Evolutionary conservation across 352 stramenopile species (phyloP).

Genomic region (Elongisporangium anandrum): DNA sequence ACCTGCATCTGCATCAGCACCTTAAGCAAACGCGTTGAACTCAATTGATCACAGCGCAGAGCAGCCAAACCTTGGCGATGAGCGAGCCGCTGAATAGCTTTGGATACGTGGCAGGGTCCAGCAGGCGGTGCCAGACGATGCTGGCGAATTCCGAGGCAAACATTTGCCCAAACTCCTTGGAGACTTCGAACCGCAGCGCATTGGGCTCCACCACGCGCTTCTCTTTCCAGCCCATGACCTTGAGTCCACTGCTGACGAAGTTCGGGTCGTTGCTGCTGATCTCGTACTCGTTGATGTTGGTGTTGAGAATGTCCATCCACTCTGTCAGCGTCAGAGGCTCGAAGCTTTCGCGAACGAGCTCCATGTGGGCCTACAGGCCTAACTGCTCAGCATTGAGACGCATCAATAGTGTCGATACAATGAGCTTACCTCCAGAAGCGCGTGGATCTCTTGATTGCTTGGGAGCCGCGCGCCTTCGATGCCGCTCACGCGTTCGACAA

Average conservation of each 20-base stretch:
- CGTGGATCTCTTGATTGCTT: background rate
- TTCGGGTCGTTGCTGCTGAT: conserved; percentile 12
- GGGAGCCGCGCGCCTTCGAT: background rate
- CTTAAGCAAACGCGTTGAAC: too few species aligned
- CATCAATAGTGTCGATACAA: background rate
- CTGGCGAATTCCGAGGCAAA: conserved; percentile 15
- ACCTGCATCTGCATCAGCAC: conserved; percentile 22
- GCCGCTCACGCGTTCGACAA: background rate
- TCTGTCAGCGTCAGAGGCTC: conserved; percentile 17
- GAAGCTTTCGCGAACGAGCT: conserved; percentile 38
- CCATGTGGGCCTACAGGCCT: conserved; percentile 13
- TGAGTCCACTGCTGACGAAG: conserved; percentile 21
- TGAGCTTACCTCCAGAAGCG: background rate
- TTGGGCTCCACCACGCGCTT: conserved; percentile 17
- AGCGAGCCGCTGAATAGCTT: conserved; percentile 24
- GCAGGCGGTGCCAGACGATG: conserved; percentile 23
- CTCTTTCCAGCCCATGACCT: conserved; percentile 33
- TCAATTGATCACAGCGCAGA: too few species aligned
- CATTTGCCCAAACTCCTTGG: conserved; percentile 21
- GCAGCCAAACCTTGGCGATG: conserved; percentile 16
- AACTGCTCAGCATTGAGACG: background rate
- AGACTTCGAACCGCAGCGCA: conserved; percentile 22
- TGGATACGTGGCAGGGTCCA: conserved; percentile 15
- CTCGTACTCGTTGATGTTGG: conserved; percentile 21
- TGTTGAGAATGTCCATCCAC: conserved; percentile 15